A percentile compares a stretch with the other conserved stretches of the same genome.
These are phyloP conservation scores for Xanthoconium separans DNA, from an alignment of 1,284 basidiomycete species.

Conservation along the genomic window DNA sequence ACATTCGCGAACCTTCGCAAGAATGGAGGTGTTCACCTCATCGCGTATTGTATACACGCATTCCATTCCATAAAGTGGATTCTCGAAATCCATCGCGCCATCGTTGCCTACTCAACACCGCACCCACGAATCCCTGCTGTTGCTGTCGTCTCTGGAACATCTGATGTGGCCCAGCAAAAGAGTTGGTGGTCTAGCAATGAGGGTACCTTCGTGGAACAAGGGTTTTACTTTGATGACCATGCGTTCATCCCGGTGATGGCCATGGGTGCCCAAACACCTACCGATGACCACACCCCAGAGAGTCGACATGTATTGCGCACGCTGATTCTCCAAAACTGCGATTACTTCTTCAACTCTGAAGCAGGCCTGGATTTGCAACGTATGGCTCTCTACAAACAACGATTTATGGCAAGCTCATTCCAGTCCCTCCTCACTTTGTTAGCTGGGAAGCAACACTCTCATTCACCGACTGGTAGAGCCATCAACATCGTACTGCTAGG, in stretches of 20 bases:
- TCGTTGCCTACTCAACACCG: slow-evolving; percentile 3
- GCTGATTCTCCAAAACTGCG: slow-evolving; percentile 17
- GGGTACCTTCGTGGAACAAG: slow-evolving; percentile 6
- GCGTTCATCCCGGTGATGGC: slow-evolving; percentile 16
- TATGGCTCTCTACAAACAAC: slow-evolving; percentile 9
- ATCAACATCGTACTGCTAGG: slow-evolving; percentile 24
- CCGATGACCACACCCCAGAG: slow-evolving; percentile 5
- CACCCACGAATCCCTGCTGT: slow-evolving; percentile 14
- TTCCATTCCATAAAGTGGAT: slow-evolving; percentile 16
- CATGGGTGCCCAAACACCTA: neutral
- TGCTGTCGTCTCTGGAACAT: slow-evolving; percentile 20
- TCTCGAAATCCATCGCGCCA: slow-evolving; percentile 9
- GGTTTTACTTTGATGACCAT: slow-evolving; percentile 18
- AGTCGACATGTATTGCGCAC: slow-evolving; percentile 12
- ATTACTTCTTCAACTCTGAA: slow-evolving; percentile 2
- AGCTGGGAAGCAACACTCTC: slow-evolving; percentile 9
- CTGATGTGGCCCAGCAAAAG: slow-evolving; percentile 13
- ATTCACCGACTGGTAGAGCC: neutral
- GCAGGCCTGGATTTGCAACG: slow-evolving; percentile 1
- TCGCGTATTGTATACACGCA: slow-evolving; percentile 25
- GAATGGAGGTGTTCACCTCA: slow-evolving; percentile 19
- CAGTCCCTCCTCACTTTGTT: slow-evolving; percentile 13
- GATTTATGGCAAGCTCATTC: slow-evolving; percentile 11
- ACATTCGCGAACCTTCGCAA: slow-evolving; percentile 12
- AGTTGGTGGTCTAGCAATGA: slow-evolving; percentile 22